Conservation (phyloP, 2,329 filamentous ascomycete species). For the Chrysosphaeria jannelii region DNA sequence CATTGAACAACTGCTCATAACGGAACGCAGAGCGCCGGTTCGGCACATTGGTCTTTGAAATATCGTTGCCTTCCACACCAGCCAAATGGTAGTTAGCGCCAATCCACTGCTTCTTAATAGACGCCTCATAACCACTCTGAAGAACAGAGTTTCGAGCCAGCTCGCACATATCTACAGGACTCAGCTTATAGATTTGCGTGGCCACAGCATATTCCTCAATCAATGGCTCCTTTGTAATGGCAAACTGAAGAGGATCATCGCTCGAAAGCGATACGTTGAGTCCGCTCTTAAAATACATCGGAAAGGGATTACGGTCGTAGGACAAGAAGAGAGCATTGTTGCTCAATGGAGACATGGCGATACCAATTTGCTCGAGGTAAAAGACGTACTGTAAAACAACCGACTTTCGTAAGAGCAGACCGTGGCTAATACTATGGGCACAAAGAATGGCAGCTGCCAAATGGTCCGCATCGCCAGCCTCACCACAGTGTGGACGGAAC, state of each 20-base stretch:
- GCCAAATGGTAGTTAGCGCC: conserved; percentile 48
- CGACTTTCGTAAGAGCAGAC: conserved; percentile 72
- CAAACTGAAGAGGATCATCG: conserved; percentile 89
- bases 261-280: conserved; percentile 90
- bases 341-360: conserved; percentile 96
- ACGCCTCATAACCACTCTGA: conserved; percentile 77
- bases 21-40: conserved; percentile 76
- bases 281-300: conserved; percentile 82
- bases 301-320: conserved; percentile 88
- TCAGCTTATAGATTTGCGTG: conserved; percentile 94
- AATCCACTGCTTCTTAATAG: conserved; percentile 76
- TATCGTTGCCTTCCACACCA: conserved; percentile 62
- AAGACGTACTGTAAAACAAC: conserved; percentile 89
- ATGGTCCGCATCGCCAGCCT: conserved; percentile 91
- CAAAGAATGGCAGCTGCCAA: conserved; percentile 72
- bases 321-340: conserved; percentile 93
- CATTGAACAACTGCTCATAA: conserved; percentile 58
- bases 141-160: conserved; percentile 84
- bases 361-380: conserved; percentile 91
- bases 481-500: conserved; percentile 77
- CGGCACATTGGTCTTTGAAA: conserved; percentile 89
- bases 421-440: conserved; percentile 92
- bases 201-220: conserved; percentile 97
- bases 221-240: conserved; percentile 89
- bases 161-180: conserved; percentile 94